Percentiles rank a stretch among this genome's conserved stretches.
phyloP scores from a whole-genome alignment of 2,329 filamentous ascomycete genomes.

The Geosmithia morbida region DNA sequence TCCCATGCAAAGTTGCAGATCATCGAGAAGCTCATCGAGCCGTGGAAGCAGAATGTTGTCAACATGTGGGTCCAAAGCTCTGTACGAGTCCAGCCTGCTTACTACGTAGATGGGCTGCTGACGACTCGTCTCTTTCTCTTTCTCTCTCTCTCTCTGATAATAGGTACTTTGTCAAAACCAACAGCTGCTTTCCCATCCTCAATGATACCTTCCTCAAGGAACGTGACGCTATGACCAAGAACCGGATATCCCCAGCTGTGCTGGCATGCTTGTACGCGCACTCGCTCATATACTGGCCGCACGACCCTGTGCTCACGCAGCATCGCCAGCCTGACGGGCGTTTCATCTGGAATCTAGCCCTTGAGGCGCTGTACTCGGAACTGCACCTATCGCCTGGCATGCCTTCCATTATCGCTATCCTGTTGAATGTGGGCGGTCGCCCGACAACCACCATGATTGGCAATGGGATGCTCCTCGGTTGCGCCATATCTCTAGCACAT shows the following conservation, averaged over 20 bases:
- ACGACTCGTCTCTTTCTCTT: neutral
- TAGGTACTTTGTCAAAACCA: conserved; percentile 40
- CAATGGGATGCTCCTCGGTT: conserved; percentile 34
- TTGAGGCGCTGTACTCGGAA: conserved; percentile 43
- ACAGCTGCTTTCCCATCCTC: conserved; percentile 46
- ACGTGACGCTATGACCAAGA: conserved; percentile 27
- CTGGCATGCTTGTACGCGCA: conserved; percentile 43
- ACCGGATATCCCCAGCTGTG: conserved; percentile 38
- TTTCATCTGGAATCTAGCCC: conserved; percentile 48
- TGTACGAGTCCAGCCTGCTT: too few species aligned
- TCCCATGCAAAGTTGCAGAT: conserved; percentile 34
- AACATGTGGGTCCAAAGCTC: conserved; percentile 24
- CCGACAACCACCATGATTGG: conserved; percentile 46
- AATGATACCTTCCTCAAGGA: conserved; percentile 38
- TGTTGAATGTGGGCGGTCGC: conserved; percentile 44
- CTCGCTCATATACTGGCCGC: conserved; percentile 41
- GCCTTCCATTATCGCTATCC: conserved; percentile 39
- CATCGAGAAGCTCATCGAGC: conserved; percentile 44
- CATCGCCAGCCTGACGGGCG: conserved; percentile 40
- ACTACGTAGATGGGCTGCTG: too few species aligned
- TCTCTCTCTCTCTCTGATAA: too few species aligned
- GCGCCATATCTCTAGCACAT: conserved; percentile 35
- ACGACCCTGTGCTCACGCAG: conserved; percentile 23
- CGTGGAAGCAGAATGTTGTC: conserved; percentile 33
- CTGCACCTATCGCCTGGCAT: conserved; percentile 43